phyloP scores from a whole-genome alignment of 768 basidiomycete species.

The Calocera viscosa region DNA sequence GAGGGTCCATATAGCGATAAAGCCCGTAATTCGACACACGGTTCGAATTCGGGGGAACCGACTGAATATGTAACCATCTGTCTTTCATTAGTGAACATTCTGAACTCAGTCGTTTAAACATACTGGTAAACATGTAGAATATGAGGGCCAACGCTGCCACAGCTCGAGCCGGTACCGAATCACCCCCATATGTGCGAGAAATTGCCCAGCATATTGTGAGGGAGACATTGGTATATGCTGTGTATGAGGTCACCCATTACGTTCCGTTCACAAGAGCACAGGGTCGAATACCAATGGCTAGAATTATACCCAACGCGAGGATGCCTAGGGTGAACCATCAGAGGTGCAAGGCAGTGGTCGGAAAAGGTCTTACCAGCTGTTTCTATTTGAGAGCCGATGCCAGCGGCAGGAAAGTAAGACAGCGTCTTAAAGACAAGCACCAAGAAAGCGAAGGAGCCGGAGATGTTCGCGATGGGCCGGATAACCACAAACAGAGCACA shows the following conservation, averaged over 20 bases:
- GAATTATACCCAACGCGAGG: background rate
- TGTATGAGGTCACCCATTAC: too few relatives aligned
- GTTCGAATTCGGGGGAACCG: background rate
- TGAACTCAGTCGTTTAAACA: background rate
- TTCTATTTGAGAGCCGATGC: background rate
- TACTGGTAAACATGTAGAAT: background rate
- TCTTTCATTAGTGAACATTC: background rate
- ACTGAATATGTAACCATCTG: background rate
- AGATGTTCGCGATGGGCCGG: background rate
- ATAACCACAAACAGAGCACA: background rate
- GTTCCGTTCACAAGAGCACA: too few relatives aligned
- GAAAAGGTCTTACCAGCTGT: background rate
- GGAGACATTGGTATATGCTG: background rate
- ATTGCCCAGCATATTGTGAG: background rate
- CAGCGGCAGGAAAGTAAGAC: background rate
- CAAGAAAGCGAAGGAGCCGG: background rate
- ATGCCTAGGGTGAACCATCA: background rate
- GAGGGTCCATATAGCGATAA: background rate
- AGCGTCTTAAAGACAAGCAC: background rate
- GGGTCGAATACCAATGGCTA: background rate
- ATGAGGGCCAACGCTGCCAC: background rate
- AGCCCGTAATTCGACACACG: background rate
- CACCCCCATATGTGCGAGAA: background rate
- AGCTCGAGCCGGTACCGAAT: background rate
- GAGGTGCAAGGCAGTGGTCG: background rate